A percentile compares a stretch with the other conserved stretches of the same genome.
Conservation (phyloP, 345 rosid species). For the Euphorbia tirucalli region DNA sequence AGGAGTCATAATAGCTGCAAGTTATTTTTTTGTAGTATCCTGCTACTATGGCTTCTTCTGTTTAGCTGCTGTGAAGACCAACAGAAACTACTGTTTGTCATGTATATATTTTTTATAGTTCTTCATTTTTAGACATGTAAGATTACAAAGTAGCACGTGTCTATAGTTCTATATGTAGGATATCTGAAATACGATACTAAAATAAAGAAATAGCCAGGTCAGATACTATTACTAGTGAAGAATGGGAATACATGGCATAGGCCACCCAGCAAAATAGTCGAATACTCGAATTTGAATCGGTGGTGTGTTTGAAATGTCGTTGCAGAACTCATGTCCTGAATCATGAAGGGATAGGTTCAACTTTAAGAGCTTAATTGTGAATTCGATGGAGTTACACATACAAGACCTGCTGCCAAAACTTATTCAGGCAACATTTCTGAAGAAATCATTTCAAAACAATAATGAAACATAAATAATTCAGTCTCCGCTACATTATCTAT, state of each 20-base stretch:
- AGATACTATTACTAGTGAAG: slow-evolving; percentile 36
- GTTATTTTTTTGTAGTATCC: no score
- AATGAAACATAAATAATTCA: slow-evolving; percentile 16
- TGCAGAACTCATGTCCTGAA: slow-evolving; percentile 46
- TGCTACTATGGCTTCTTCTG: no score
- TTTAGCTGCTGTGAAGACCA: no score
- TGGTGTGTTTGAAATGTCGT: slow-evolving; percentile 53
- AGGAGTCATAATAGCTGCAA: no score
- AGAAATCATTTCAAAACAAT: slow-evolving; percentile 19
- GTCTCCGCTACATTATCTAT: background rate
- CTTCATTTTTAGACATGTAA: slow-evolving; percentile 10
- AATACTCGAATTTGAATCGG: no score
- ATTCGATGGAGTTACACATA: slow-evolving; percentile 68
- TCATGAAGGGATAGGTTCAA: slow-evolving; percentile 45
- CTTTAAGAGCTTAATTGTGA: slow-evolving; percentile 64
- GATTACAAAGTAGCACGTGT: slow-evolving; percentile 11
- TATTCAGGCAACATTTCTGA: slow-evolving; percentile 47
- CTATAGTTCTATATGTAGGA: slow-evolving; percentile 6
- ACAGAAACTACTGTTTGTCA: background rate
- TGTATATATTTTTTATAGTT: background rate
- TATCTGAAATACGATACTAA: slow-evolving; percentile 16
- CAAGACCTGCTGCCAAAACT: slow-evolving; percentile 71
- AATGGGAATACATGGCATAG: slow-evolving; percentile 42
- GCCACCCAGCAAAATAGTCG: slow-evolving; percentile 50
- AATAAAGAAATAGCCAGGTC: slow-evolving; percentile 28